Evolutionary conservation across 1,139 yeast species (phyloP).

Genomic region (Yamadazyma dendronema): DNA sequence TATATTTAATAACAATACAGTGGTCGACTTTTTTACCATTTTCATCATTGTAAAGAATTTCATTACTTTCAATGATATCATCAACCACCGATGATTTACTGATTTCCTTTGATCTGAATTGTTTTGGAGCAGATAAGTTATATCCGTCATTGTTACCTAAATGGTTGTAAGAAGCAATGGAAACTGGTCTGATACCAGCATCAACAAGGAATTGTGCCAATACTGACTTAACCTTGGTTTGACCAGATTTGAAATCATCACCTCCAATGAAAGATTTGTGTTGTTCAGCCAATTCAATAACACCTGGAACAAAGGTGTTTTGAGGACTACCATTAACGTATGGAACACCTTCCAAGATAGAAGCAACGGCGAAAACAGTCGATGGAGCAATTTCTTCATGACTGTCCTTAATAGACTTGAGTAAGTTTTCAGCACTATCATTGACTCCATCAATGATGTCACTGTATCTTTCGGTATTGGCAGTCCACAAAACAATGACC

Average conservation of each 20-base stretch:
- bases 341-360: conserved; percentile 82
- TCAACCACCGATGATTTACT: conserved; percentile 92
- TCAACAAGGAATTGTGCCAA: conserved; percentile 94
- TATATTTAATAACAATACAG: conserved; percentile 91
- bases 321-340: conserved; percentile 97
- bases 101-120: conserved; percentile 93
- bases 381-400: conserved; percentile 89
- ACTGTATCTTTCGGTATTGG: conserved; percentile 93
- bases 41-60: conserved; percentile 80
- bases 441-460: conserved; percentile 77
- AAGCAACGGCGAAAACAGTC: conserved; percentile 88
- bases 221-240: conserved; percentile 92
- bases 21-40: conserved; percentile 82
- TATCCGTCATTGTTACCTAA: conserved; percentile 96
- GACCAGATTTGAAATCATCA: conserved; percentile 96
- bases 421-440: conserved; percentile 80
- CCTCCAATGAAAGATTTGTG: conserved; percentile 85
- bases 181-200: conserved; percentile 93
- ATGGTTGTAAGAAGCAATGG: conserved; percentile 94
- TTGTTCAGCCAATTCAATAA: conserved; percentile 82
- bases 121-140: conserved; percentile 87
- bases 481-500: conserved; percentile 93
- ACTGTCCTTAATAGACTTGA: conserved; percentile 70
- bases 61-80: conserved; percentile 88
- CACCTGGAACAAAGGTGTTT: conserved; percentile 96